A percentile compares a stretch with the other conserved stretches of the same genome.
Conservation (phyloP, 257 asterid genomes). For the Osmanthus fragrans region DNA sequence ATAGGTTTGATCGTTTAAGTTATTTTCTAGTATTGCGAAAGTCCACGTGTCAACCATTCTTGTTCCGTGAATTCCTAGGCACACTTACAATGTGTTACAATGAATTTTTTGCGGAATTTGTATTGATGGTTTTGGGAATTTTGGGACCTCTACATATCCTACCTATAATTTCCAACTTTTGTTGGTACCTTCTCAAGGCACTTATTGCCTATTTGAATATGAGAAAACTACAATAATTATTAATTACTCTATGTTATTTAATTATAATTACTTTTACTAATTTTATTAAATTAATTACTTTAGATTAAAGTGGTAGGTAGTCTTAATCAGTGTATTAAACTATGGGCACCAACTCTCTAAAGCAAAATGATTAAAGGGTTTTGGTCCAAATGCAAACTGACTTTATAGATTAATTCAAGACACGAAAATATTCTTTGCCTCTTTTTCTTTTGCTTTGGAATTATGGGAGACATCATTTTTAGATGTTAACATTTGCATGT, state of each 20-base stretch:
- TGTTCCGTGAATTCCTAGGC: not conserved
- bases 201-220: not conserved
- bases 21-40: too few relatives aligned
- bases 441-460: not conserved
- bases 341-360: constrained; percentile 8
- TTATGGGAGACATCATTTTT: not conserved
- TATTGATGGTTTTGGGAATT: not conserved
- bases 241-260: not conserved
- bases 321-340: constrained; percentile 4
- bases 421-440: not conserved
- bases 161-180: not conserved
- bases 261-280: not conserved
- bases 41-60: not conserved
- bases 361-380: constrained; percentile 17
- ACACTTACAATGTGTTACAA: not conserved
- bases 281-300: not conserved
- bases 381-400: not conserved
- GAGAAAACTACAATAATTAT: not conserved
- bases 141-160: not conserved
- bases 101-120: not conserved
- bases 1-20: too few relatives aligned
- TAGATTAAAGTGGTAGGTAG: not conserved
- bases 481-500: not conserved
- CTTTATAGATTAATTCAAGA: not conserved
- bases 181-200: not conserved